Evolutionary conservation across 257 asterid genomes (phyloP).

Genomic region (Nicotiana paniculata): DNA sequence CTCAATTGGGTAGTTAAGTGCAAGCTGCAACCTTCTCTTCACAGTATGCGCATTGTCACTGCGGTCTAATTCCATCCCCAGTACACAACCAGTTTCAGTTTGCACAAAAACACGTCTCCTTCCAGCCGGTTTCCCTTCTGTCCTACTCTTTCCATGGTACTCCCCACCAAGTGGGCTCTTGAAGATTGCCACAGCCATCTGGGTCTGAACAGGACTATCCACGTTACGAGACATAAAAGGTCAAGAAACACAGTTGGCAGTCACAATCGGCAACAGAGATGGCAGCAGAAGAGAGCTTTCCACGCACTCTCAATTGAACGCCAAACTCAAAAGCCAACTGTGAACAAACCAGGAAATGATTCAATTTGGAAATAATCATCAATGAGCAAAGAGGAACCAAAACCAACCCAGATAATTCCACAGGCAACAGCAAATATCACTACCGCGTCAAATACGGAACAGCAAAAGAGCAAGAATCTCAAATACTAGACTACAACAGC

Average conservation of each 20-base stretch:
- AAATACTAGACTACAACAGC: slow-evolving; percentile 35
- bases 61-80: slow-evolving; percentile 92
- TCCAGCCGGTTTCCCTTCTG: slow-evolving; percentile 54
- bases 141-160: slow-evolving; percentile 52
- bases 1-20: slow-evolving; percentile 70
- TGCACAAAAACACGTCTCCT: slow-evolving; percentile 88
- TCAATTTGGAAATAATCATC: slow-evolving; percentile 34
- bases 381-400: slow-evolving; percentile 25
- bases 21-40: slow-evolving; percentile 80
- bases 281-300: slow-evolving; percentile 48
- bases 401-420: slow-evolving; percentile 10
- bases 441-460: background rate
- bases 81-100: slow-evolving; percentile 82
- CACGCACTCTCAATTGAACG: slow-evolving; percentile 38
- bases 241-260: slow-evolving; percentile 19
- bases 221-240: slow-evolving; percentile 68
- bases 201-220: slow-evolving; percentile 90
- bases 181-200: slow-evolving; percentile 91
- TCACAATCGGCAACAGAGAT: slow-evolving; percentile 57
- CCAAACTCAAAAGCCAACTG: slow-evolving; percentile 55
- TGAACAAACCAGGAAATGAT: slow-evolving; percentile 18
- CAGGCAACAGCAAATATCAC: slow-evolving; percentile 10
- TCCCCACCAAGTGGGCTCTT: slow-evolving; percentile 69
- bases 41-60: slow-evolving; percentile 90
- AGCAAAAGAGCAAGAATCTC: slow-evolving; percentile 21